phyloP scores from a whole-genome alignment of 768 basidiomycete species.

The Nidularia pulvinata region DNA sequence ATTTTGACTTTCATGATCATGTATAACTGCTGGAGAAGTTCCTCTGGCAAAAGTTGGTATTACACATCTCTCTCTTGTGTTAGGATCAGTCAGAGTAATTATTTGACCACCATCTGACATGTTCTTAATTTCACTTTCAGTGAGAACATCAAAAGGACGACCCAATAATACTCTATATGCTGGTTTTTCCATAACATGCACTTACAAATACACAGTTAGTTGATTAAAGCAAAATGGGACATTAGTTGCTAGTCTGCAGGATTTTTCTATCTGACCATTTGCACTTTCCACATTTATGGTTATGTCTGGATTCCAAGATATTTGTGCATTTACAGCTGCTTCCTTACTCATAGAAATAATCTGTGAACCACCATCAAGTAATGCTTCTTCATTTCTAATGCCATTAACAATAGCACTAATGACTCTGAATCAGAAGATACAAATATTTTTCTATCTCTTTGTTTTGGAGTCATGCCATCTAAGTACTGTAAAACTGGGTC shows the following conservation, averaged over 20 bases:
- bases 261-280: conserved; percentile 13
- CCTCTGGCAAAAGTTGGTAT: conserved; percentile 11
- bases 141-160: conserved; percentile 15
- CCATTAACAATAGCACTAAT: background rate
- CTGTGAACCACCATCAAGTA: conserved; percentile 20
- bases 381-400: background rate
- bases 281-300: conserved; percentile 17
- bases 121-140: conserved; percentile 8
- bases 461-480: background rate
- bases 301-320: conserved; percentile 15
- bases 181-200: conserved; percentile 16
- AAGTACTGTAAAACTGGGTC: background rate
- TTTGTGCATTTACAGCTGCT: conserved; percentile 7
- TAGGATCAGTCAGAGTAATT: conserved; percentile 15
- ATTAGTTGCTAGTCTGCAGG: conserved; percentile 18
- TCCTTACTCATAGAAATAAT: conserved; percentile 22
- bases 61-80: conserved; percentile 3
- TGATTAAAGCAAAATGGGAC: conserved; percentile 14
- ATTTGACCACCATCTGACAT: conserved; percentile 6
- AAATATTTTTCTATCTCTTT: background rate
- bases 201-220: conserved; percentile 21
- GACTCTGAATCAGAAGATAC: background rate
- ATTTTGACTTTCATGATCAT: conserved; percentile 1
- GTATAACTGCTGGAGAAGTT: background rate
- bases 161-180: conserved; percentile 20